Base-by-base conservation (phyloP, 2,329 filamentous ascomycete species). In the Dryadomyces sulphureus region DNA sequence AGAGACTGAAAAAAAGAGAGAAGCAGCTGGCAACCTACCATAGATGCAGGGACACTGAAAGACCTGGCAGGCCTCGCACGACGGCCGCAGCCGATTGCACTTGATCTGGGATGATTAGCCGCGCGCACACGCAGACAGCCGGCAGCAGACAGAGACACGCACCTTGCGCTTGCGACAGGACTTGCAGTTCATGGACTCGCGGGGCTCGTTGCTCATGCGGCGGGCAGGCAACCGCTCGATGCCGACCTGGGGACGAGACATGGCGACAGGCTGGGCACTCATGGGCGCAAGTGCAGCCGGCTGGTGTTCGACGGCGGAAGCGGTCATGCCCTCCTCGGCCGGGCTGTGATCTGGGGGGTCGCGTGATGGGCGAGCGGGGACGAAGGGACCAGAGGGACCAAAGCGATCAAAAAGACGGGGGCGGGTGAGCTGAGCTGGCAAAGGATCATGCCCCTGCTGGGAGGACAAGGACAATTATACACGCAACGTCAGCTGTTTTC, bases 141-240 rank as follows among this genome's bases (percentile, higher is more conserved):
- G 19, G 4, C 11, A 3, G 6, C 11, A 7, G 22, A 5, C 32
- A 35, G 5, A 12, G 16, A n/a, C 3, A n/a, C 17, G 16, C 17
- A 90, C 86, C 81, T 94, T 94, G 66, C 87, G 75, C 65, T 93
- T 93, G 55, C 87, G 77, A 68, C 87, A 94, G 47, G 85, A 92
- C 64, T 94, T 93, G 77, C 87, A 94, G 62, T 94, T 94, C 87
- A 94, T 94, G 30, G 84, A 84, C 68, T 93, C 87, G 56, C 84
- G 79, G 36, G 84, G 84, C 61, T 92, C 84, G 56, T 77, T 81
- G 62, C 73, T 79, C 63, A 77, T 69, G 38, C 82, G 78, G 52
- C 81, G 77, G 46, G 79, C 72, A 22, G 83, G 81, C 53, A 90
- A 67, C 50, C 84, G 77, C 64, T 89, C 82, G 61, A 90, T 90